Percentiles rank a stretch among this genome's conserved stretches.
Evolutionary conservation across 2,329 filamentous ascomycete species (phyloP).

Genomic region (Cladosporium halotolerans): DNA sequence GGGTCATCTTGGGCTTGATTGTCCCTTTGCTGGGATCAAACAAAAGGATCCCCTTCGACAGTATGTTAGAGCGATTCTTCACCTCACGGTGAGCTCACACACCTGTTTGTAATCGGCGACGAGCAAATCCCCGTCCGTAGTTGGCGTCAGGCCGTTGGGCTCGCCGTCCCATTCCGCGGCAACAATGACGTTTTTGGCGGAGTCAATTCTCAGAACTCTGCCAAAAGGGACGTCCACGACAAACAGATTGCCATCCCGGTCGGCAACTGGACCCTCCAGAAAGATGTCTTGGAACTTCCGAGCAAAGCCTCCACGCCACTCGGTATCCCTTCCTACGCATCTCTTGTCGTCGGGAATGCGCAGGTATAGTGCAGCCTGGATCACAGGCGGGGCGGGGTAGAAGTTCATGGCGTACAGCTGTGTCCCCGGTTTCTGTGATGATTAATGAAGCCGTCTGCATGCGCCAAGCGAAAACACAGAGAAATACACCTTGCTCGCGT

Average conservation of each 20-base stretch:
- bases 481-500: too few relatives aligned
- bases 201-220: slow-evolving; percentile 32
- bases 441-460: too few relatives aligned
- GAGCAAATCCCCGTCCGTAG: slow-evolving; percentile 30
- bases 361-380: slow-evolving; percentile 33
- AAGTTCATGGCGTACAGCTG: slow-evolving; percentile 28
- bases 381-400: slow-evolving; percentile 28
- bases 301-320: slow-evolving; percentile 37
- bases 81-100: neutral
- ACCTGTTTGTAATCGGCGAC: slow-evolving; percentile 42
- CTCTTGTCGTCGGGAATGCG: slow-evolving; percentile 31
- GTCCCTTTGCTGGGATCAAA: slow-evolving; percentile 29
- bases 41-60: slow-evolving; percentile 31
- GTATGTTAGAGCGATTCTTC: neutral
- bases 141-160: slow-evolving; percentile 36
- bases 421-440: too few relatives aligned
- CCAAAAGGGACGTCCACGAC: slow-evolving; percentile 38
- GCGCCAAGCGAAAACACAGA: too few relatives aligned
- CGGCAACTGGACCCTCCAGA: slow-evolving; percentile 35
- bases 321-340: slow-evolving; percentile 22
- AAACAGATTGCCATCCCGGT: slow-evolving; percentile 31
- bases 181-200: slow-evolving; percentile 26
- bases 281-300: slow-evolving; percentile 35
- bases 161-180: slow-evolving; percentile 36
- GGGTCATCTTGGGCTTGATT: slow-evolving; percentile 29